Evolutionary conservation across 208 protist genomes (phyloP), one percentile per base, ranked within the genome.

Genomic region (Leishmania arabica): DNA sequence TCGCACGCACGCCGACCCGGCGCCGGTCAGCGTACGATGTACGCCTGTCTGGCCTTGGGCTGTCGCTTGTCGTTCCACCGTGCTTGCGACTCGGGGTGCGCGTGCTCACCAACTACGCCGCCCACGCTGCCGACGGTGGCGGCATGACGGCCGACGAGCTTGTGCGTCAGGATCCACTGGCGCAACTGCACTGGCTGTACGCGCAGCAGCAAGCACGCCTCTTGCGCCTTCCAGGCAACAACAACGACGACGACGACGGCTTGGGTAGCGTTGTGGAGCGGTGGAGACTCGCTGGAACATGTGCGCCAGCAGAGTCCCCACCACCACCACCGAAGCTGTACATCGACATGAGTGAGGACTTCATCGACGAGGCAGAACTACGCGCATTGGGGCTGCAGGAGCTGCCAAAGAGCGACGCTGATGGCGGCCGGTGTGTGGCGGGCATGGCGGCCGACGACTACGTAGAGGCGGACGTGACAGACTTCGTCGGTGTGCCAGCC

Each of bases 11-110:
- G 27, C n/a, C 60, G 4, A 27, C 31, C 62, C 79, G 1, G 45
- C 74, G 68, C 53, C 84, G 80, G 7, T 68, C 42, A 15, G 81
- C 81, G 66, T 91, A 90, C 79, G 74, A 84, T 37, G 85, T 92
- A 34, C 83, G 89, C 53, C 73, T 94, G 6, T 83, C 84, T 2
- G 87, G 90, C 74, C 87, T 91, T 65, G 85, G 87, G 15, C 81
- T 87, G 11, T 89, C 85, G 71, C 87, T 91, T 53, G 72, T 94
- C 47, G 78, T 90, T 53, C 88, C 88, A 15, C 87, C 82, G 31
- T 82, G 76, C 34, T 78, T 89, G 78, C 86, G 86, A 0, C 62
- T 74, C 27, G 87, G 86, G 13, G 80, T 86, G 73, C 80, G 64
- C 27, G 77, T 56, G 71, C 45, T 90, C 54, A 58, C 58, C 49